Evolutionary conservation across 2,329 filamentous ascomycete species (phyloP), one percentile per base, ranked within the genome.

Genomic region (Neopestalotiopsis sp.): DNA sequence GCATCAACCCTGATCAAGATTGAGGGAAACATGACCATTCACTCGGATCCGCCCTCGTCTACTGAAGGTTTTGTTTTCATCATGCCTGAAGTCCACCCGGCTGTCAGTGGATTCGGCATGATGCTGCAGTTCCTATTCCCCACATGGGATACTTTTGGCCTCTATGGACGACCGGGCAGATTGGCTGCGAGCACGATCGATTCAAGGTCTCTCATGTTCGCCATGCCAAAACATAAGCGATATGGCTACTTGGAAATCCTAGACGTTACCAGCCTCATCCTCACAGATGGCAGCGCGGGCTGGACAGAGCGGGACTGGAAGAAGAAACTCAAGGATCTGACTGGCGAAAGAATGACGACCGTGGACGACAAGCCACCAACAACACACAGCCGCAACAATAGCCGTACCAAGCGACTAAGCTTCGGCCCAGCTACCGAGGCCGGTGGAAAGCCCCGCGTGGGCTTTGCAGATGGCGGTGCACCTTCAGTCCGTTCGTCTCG

Each of bases 21-120:
- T 34, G 96, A 99, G 81, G 96, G 95, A 10, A 90, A 90, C 71
- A 94, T 99, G 70, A 94, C 92, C 0, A 93, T 98, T 53, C 94
- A 98, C 81, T 91, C 92, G 0, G 88, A 90, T 13, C 91, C 93
- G 9, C 90, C 94, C 30, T 91, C 92, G 0, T 90, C 90, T 2
- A 92, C 92, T 0, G 96, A 99, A 78, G 96, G 96, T 0, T 98
- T 98, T 75, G 94, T 99, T 4, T 99, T 99, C 77, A 91, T 98
- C 73, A 98, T 99, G 95, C 96, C 96, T 4, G 96, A 99, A 79
- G 89, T 92, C 1, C 94, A 94, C 76, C 92, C 95, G n/a, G 95
- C 94, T 20, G 92, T 99, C 13, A 93, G 90, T 67, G 96, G 96
- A 0, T 97, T 98, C 74, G 96, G 98, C 80, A 98, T 97, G 86